These are phyloP conservation scores for Neophaeococcomyces aloes DNA, from an alignment of 2,329 filamentous ascomycete genomes.

Conservation along the genomic window DNA sequence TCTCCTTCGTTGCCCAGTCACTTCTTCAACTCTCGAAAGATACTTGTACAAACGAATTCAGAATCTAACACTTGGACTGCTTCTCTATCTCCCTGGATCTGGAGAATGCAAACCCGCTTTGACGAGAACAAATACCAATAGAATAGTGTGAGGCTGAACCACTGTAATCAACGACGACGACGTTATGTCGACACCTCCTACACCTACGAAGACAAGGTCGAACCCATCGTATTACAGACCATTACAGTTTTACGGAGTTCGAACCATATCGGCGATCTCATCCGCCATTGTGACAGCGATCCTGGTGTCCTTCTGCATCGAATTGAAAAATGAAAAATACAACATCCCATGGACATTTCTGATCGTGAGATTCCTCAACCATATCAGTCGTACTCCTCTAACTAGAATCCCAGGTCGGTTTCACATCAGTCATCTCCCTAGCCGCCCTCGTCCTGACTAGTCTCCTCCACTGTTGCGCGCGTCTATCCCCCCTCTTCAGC, in stretches of 20 bases:
- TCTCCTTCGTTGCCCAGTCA: background rate
- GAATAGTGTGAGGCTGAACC: background rate
- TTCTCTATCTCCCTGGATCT: too few species aligned
- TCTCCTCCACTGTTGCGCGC: slow-evolving; percentile 40
- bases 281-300: slow-evolving; percentile 45
- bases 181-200: background rate
- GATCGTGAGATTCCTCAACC: slow-evolving; percentile 40
- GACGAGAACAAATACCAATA: too few species aligned
- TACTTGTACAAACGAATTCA: too few species aligned
- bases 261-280: slow-evolving; percentile 37
- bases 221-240: slow-evolving; percentile 29
- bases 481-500: slow-evolving; percentile 44
- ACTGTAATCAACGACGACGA: background rate
- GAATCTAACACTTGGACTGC: too few species aligned
- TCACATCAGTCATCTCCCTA: slow-evolving; percentile 43
- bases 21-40: background rate
- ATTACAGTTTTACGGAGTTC: slow-evolving; percentile 32
- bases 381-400: background rate
- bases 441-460: slow-evolving; percentile 39
- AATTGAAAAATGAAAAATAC: slow-evolving; percentile 42
- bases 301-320: slow-evolving; percentile 45
- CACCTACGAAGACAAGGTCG: slow-evolving; percentile 13
- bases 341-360: slow-evolving; percentile 51
- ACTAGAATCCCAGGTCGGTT: slow-evolving; percentile 36
- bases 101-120: too few species aligned